Evolutionary conservation across 169 alveolate genomes (phyloP), one percentile per base, ranked within the genome.

Genomic region (Eimeria falciformis): DNA sequence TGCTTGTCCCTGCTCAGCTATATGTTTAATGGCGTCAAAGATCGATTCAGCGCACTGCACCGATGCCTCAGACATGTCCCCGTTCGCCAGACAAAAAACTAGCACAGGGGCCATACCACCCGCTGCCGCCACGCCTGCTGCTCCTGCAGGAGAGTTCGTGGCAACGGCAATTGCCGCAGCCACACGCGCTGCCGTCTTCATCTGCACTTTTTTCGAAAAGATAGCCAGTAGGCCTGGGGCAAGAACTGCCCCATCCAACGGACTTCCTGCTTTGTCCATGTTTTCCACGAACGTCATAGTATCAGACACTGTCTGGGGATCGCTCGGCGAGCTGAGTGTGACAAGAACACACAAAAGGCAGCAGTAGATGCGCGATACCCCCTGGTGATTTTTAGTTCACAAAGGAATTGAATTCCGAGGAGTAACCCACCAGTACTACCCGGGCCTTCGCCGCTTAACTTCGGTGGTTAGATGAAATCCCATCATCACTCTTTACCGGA

Each of bases 201-300:
- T 78, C 53, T 65, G 90, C 65, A 93, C 66, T 50, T 77, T 83
- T 33, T 95, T 93, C 25, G 96, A 75, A 73, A 95, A 87, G 33
- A 94, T 95, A 66, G 94, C 91, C 78, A 95, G 33, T 85, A 95
- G 75, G 18, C 95, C 95, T 53, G 92, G 91, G 14, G 94, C 95
- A n/a, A 94, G 69, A 33, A 94, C 92, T 53, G 95, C 95, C 9
- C 95, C 95, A 71, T 93, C 97, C 66, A 94, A 46, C 11, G 95
- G 93, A 45, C 75, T 92, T 37, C 94, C 95, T n/a, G 89, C 81
- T 17, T 66, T 90, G 68, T 95, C 91, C 95, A 97, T 73, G 86
- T 96, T 95, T 65, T 95, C 96, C 50, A 97, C 87, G 89, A 96
- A 97, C 23, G 92, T 78, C 95, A 95, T 93, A 69, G 97, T 93